Evolutionary conservation across 495 filamentous ascomycete genomes (phyloP), one percentile per base, ranked within the genome.

Genomic region (Aspergillus sclerotiicarbonarius): DNA sequence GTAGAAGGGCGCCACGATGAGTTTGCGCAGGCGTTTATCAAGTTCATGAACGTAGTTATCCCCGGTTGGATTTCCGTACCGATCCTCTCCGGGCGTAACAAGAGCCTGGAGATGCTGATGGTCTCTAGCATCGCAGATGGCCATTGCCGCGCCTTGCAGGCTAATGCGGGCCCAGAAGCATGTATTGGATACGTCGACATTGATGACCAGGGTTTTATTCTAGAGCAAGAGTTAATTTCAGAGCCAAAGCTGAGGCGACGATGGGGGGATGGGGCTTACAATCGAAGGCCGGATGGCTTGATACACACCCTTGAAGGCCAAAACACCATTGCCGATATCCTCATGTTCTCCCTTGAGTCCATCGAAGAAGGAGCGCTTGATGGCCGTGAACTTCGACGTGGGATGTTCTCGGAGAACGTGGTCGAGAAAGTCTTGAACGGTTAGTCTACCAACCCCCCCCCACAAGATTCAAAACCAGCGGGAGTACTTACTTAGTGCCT

Each of bases 341-440:
- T 62, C 60, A 15, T 76, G 69, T 6, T 79, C 67, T 25, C 25
- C 25, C 25, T n/a, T n/a, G 10, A 62, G 67, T 6, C 62, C 46
- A 53, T 77, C 62, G 67, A 92, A 96, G 74, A 94, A 95, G 1
- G 83, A 87, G 20, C 90, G 87, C 68, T 88, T 91, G 64, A 95
- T 84, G 0, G 81, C 73, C 1, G 82, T 79, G 64, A 86, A 86
- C 7, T 76, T 70, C 58, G 81, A 75, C 0, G 84, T 84, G 0
- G 94, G 91, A 2, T 67, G 72, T 71, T 96, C 86, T 12, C 93
- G 90, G 37, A 98, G 71, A 18, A 90, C 74, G 67, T 98, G 94
- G 59, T 98, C 93, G 3, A 98, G 75, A 71, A 96, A 95, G 68
- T 88, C 82, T 78, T 33, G 51, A 19, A 54, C 20, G 49, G 49